Evolutionary conservation across 164 flowering plant species (phyloP).

Genomic region (Berberis thunbergii): DNA sequence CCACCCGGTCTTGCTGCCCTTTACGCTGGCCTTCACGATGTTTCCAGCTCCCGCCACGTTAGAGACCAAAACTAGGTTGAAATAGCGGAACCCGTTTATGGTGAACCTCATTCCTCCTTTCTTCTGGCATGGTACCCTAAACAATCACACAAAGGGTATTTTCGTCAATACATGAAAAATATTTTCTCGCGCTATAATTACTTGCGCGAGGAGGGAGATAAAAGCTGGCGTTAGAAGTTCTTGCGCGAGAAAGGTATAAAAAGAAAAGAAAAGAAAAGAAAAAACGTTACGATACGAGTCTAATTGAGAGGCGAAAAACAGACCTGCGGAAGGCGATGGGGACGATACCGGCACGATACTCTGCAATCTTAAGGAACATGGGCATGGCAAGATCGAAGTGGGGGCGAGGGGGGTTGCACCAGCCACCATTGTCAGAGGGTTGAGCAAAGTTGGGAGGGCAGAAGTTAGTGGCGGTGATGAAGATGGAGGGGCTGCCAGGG

Average conservation of each 20-base stretch:
- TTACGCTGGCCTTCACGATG: constrained; percentile 41
- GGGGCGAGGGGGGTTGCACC: constrained; percentile 63
- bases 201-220: no score
- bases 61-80: constrained; percentile 56
- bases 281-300: background rate
- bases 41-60: constrained; percentile 89
- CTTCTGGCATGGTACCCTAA: constrained; percentile 70
- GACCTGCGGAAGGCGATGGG: constrained; percentile 44
- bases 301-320: background rate
- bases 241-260: no score
- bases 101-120: constrained; percentile 68
- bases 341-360: constrained; percentile 50
- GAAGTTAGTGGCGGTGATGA: constrained; percentile 47
- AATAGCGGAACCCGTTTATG: constrained; percentile 64
- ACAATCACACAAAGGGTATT: background rate
- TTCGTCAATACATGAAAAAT: no score
- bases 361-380: constrained; percentile 42
- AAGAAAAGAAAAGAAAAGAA: no score
- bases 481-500: constrained; percentile 39
- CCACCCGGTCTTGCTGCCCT: constrained; percentile 62
- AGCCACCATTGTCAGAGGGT: constrained; percentile 46
- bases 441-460: constrained; percentile 50
- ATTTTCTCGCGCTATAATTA: no score
- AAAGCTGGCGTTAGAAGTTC: no score
- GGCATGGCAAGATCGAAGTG: constrained; percentile 60